These are phyloP conservation scores for Nakaseomyces bracarensis DNA, from an alignment of 1,139 yeast species.

Conservation along the genomic window DNA sequence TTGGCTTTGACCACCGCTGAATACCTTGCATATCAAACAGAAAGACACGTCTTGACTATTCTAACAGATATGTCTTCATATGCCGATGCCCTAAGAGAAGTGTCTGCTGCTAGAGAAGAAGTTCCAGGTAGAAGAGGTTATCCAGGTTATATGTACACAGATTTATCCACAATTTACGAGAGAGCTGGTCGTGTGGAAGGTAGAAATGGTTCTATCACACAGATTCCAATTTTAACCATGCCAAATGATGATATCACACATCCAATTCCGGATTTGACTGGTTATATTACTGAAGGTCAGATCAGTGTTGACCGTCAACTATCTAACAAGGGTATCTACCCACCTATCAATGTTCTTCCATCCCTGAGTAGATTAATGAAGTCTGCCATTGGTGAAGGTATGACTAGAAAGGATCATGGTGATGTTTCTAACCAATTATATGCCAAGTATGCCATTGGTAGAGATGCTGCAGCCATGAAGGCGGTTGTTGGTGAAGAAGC, in stretches of 20 bases:
- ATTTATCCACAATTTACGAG: conserved; percentile 96
- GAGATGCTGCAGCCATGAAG: conserved; percentile 99
- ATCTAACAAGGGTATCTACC: conserved; percentile 92
- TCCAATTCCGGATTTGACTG: conserved; percentile 99
- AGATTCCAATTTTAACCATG: conserved; percentile 97
- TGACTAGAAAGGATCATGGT: conserved; percentile 99
- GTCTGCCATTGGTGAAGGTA: conserved; percentile 99
- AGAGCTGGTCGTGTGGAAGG: conserved; percentile 99
- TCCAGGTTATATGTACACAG: conserved; percentile 99
- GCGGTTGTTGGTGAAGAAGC: conserved; percentile 99
- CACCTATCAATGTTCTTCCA: conserved; percentile 97
- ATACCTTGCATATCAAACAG: conserved; percentile 97
- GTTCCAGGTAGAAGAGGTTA: conserved; percentile 99
- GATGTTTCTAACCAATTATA: conserved; percentile 98
- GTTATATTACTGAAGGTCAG: conserved; percentile 98
- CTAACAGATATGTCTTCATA: conserved; percentile 98
- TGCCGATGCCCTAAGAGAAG: conserved; percentile 99
- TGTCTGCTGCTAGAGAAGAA: conserved; percentile 99
- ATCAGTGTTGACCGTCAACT: conserved; percentile 95
- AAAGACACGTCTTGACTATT: conserved; percentile 95
- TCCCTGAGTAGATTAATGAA: conserved; percentile 97
- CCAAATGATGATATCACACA: conserved; percentile 99
- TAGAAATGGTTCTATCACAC: conserved; percentile 97
- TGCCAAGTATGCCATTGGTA: conserved; percentile 98
- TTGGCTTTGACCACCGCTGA: conserved; percentile 99